Evolutionary conservation across 2,329 filamentous ascomycete species (phyloP).

Genomic region (Ophiostoma pallidulum): DNA sequence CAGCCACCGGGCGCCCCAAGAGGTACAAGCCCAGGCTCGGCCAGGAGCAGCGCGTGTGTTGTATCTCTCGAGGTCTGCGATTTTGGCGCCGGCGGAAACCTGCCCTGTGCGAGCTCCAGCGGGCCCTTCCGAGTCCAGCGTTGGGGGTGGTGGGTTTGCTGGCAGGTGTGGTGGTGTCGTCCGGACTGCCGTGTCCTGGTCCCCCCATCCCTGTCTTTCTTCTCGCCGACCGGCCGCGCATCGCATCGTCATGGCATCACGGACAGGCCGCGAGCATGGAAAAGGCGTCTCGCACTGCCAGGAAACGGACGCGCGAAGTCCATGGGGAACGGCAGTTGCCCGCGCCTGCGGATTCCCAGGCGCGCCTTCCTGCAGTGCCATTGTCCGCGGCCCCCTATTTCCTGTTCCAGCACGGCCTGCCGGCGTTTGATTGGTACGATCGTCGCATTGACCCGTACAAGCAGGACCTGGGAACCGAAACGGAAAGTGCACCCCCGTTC

Average conservation of each 20-base stretch:
- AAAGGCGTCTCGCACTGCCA: no score
- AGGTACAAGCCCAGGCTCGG: not conserved
- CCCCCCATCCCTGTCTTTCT: no score
- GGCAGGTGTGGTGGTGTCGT: not conserved
- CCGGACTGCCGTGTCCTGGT: no score
- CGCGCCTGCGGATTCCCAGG: no score
- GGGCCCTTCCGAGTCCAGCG: constrained; percentile 1
- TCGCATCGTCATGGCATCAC: no score
- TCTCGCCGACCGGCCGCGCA: no score
- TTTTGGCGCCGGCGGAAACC: not conserved
- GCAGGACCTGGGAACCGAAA: not conserved
- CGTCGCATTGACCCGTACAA: constrained; percentile 10
- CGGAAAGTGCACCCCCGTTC: no score
- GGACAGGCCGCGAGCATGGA: no score
- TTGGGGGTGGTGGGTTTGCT: not conserved
- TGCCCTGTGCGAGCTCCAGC: not conserved
- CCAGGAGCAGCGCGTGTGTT: not conserved
- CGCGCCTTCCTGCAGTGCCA: not conserved
- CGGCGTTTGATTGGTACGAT: not conserved
- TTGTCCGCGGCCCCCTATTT: not conserved
- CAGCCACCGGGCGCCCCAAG: not conserved
- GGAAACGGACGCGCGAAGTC: no score
- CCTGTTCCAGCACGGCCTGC: not conserved
- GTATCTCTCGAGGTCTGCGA: constrained; percentile 6
- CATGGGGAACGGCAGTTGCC: no score